Evolutionary conservation across 768 basidiomycete species (phyloP).

Genomic region (Dioszegia crocea): DNA sequence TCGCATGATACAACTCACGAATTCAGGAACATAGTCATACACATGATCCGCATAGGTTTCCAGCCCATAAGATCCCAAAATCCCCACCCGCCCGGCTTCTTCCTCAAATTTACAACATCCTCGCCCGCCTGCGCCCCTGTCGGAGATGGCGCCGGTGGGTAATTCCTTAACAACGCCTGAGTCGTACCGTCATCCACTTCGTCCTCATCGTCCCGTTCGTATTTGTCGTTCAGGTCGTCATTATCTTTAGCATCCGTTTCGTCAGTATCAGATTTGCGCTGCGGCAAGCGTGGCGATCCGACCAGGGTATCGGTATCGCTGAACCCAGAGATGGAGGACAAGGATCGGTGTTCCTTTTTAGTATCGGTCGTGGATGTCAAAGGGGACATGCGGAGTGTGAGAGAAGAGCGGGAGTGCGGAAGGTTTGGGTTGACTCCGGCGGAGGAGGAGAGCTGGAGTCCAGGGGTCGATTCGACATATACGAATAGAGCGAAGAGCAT

Average conservation of each 20-base stretch:
- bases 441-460: constrained; percentile 4
- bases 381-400: constrained; percentile 5
- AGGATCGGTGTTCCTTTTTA: constrained; percentile 13
- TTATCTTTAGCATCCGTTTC: not conserved
- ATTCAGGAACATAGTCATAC: constrained; percentile 39
- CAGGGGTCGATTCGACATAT: constrained; percentile 38
- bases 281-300: constrained; percentile 10
- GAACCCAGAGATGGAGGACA: constrained; percentile 14
- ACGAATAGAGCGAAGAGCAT: constrained; percentile 36
- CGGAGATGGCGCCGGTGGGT: not conserved
- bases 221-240: not conserved
- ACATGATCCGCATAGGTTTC: constrained; percentile 34
- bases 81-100: constrained; percentile 26
- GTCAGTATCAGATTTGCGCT: not conserved
- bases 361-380: not conserved
- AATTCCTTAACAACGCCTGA: not conserved
- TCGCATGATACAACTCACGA: constrained; percentile 25
- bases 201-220: not conserved
- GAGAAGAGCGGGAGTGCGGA: constrained; percentile 10
- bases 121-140: not conserved
- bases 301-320: constrained; percentile 42
- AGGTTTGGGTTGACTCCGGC: not conserved
- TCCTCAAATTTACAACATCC: not conserved
- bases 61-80: constrained; percentile 43
- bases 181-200: not conserved